Evolutionary conservation across 2,329 filamentous ascomycete species (phyloP).

Genomic region (Verticillium nubilum): DNA sequence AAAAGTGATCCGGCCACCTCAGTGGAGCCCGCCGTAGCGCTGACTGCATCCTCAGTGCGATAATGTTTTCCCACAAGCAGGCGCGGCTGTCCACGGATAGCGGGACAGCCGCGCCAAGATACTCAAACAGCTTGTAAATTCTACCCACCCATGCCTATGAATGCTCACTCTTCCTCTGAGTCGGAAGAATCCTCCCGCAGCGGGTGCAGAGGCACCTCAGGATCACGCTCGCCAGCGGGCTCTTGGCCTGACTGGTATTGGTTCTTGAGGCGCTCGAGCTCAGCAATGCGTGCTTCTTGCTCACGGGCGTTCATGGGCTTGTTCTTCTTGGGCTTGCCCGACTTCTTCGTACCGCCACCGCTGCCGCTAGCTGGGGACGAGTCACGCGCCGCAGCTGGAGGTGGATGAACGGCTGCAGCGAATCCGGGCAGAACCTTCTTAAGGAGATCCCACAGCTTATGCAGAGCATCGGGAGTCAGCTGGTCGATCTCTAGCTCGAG

Average conservation of each 20-base stretch:
- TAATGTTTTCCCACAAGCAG: not conserved
- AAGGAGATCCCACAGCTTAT: constrained; percentile 43
- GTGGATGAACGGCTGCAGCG: constrained; percentile 10
- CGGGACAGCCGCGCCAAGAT: not conserved
- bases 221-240: constrained; percentile 11
- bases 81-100: not conserved
- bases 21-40: not conserved
- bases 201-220: constrained; percentile 15
- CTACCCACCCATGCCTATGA: not conserved
- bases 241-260: constrained; percentile 32
- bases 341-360: constrained; percentile 21
- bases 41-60: not conserved
- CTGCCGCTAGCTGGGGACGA: constrained; percentile 24
- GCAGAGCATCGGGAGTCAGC: constrained; percentile 48
- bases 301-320: constrained; percentile 70
- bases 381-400: constrained; percentile 7
- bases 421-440: constrained; percentile 34
- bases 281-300: constrained; percentile 60
- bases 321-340: constrained; percentile 61
- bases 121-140: not conserved
- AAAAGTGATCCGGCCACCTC: not conserved
- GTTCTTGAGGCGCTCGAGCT: constrained; percentile 50
- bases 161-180: constrained; percentile 35
- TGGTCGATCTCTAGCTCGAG: constrained; percentile 56
- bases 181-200: constrained; percentile 34